Evolutionary conservation across 306 rosid genomes (phyloP).

Genomic region (Sechiopsis laciniata): DNA sequence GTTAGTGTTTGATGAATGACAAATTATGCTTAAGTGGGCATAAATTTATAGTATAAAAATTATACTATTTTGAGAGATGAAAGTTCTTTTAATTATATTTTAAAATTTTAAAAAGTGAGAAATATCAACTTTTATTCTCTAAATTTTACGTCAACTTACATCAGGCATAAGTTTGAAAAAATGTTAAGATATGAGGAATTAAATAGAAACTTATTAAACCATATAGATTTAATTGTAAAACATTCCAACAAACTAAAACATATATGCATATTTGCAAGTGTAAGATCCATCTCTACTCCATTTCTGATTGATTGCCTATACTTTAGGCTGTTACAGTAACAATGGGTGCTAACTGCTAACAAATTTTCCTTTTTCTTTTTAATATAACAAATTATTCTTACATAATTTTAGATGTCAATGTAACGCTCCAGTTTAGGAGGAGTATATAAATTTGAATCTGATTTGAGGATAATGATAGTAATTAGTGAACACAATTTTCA

Average conservation of each 20-base stretch:
- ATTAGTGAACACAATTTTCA: no score
- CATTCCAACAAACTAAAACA: background rate
- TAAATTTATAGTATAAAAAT: no score
- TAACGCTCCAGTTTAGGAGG: no score
- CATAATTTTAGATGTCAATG: background rate
- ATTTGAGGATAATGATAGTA: background rate
- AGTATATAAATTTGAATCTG: background rate
- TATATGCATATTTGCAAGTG: no score
- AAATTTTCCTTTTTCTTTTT: background rate
- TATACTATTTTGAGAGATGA: no score
- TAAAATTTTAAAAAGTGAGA: background rate
- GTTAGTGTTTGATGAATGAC: no score
- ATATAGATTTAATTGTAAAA: background rate
- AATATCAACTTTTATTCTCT: background rate
- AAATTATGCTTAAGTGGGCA: background rate
- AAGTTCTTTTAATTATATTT: no score
- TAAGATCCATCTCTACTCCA: no score
- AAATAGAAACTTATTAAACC: background rate
- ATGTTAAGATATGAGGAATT: no score
- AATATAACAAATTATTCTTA: background rate
- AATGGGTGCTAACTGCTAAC: background rate
- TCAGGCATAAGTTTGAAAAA: background rate
- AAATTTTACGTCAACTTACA: background rate
- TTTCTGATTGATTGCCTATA: background rate
- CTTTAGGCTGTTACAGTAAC: no score